Conservation (phyloP, 1,284 basidiomycete genomes). For the Tylopilus sp. region DNA sequence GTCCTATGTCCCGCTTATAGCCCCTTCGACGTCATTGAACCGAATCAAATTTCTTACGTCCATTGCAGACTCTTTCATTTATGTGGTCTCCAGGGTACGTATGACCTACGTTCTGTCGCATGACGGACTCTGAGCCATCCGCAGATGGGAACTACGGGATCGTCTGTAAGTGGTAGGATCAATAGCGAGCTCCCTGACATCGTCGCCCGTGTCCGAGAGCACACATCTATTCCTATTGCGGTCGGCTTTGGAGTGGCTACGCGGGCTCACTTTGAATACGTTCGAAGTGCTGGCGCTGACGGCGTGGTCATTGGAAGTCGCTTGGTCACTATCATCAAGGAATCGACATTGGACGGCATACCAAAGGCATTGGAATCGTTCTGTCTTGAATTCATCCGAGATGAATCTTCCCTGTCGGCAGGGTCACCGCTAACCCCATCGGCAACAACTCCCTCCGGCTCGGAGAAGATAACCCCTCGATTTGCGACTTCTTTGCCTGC, state of each 20-base stretch:
- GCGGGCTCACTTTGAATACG: conserved; percentile 85
- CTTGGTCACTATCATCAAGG: conserved; percentile 76
- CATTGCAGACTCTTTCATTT: conserved; percentile 97
- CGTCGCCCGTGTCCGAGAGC: conserved; percentile 25
- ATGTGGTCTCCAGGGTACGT: conserved; percentile 61
- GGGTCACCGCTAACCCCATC: conserved; percentile 38
- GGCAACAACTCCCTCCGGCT: conserved; percentile 37
- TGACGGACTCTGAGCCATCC: conserved; percentile 5
- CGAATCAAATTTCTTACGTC: conserved; percentile 88
- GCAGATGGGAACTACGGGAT: conserved; percentile 97
- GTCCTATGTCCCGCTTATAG: conserved; percentile 95
- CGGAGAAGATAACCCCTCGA: conserved; percentile 10
- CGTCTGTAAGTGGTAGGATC: conserved; percentile 68
- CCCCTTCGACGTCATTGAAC: conserved; percentile 84
- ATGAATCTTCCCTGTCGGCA: conserved; percentile 43
- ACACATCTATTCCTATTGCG: conserved; percentile 60
- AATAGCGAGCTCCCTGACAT: conserved; percentile 77
- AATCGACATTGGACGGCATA: conserved; percentile 49
- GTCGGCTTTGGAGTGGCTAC: conserved; percentile 97
- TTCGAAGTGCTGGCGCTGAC: conserved; percentile 83
- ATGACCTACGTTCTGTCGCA: neutral
- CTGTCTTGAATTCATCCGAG: conserved; percentile 66
- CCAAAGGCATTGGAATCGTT: conserved; percentile 67
- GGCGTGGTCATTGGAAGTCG: conserved; percentile 93
- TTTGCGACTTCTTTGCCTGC: conserved; percentile 52